Percentiles rank a stretch among this genome's conserved stretches.
Conservation (phyloP, 192 early-diverging fungal genomes). For the Podila horticola region DNA sequence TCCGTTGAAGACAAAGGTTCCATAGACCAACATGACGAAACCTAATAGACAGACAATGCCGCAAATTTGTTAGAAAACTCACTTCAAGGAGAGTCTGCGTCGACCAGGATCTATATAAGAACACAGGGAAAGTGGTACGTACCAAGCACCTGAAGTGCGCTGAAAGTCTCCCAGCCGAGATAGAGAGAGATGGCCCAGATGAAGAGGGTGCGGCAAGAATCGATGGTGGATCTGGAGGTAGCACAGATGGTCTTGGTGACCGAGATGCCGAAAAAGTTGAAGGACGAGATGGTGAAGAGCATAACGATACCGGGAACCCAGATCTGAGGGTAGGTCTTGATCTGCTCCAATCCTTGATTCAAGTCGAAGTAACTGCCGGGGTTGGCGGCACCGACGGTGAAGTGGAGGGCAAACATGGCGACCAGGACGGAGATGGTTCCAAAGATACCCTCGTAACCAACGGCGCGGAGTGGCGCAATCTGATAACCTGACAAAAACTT, state of each 20-base stretch:
- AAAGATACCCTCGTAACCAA: constrained; percentile 94
- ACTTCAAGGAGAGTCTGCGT: constrained; percentile 16
- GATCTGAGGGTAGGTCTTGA: constrained; percentile 66
- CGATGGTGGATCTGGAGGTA: constrained; percentile 94
- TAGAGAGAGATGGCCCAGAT: constrained; percentile 93
- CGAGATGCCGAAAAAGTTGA: constrained; percentile 95
- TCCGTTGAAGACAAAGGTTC: constrained; percentile 93
- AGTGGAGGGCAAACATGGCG: constrained; percentile 81
- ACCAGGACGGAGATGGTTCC: constrained; percentile 78
- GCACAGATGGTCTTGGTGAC: constrained; percentile 90
- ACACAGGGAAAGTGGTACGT: constrained; percentile 7
- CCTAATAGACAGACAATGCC: constrained; percentile 16
- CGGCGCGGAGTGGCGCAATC: constrained; percentile 87
- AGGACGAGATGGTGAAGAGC: constrained; percentile 92
- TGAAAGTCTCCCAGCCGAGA: constrained; percentile 97
- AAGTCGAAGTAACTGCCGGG: constrained; percentile 90
- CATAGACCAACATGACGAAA: constrained; percentile 74
- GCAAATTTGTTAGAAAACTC: not conserved
- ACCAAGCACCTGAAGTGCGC: constrained; percentile 93
- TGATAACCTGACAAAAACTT: constrained; percentile 86
- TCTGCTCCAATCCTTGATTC: constrained; percentile 75
- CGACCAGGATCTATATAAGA: not conserved
- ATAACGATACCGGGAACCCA: constrained; percentile 84
- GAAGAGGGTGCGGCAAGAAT: constrained; percentile 95
- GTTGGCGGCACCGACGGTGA: constrained; percentile 68